These are phyloP conservation scores for Leishmania major DNA, from an alignment of 208 protist genomes.

Conservation along the genomic window DNA sequence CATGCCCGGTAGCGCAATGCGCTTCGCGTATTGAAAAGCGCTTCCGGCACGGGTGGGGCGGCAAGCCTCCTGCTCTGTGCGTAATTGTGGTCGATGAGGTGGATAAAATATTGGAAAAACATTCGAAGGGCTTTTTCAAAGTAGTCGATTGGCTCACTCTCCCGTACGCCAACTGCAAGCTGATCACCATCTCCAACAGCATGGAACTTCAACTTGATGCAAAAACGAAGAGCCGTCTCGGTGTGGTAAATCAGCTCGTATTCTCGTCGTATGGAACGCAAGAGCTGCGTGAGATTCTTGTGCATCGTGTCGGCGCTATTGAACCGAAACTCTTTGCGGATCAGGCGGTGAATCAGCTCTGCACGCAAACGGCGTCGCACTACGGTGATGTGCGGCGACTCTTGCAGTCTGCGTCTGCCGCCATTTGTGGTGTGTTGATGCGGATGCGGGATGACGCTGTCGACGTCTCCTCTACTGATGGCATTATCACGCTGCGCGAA, in stretches of 20 bases:
- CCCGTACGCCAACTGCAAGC: constrained; percentile 79
- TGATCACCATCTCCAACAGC: constrained; percentile 89
- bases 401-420: constrained; percentile 83
- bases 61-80: constrained; percentile 39
- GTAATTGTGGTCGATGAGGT: constrained; percentile 92
- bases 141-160: constrained; percentile 89
- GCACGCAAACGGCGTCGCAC: constrained; percentile 85
- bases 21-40: constrained; percentile 77
- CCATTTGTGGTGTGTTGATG: constrained; percentile 85
- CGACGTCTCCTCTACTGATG: constrained; percentile 33
- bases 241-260: constrained; percentile 81
- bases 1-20: constrained; percentile 64
- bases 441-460: constrained; percentile 53
- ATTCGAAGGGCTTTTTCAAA: constrained; percentile 81
- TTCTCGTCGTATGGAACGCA: constrained; percentile 81
- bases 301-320: constrained; percentile 58
- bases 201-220: constrained; percentile 88
- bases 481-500: constrained; percentile 72
- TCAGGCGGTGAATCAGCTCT: constrained; percentile 79
- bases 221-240: constrained; percentile 83
- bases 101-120: constrained; percentile 83
- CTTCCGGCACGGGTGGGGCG: constrained; percentile 75
- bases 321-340: constrained; percentile 78
- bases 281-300: constrained; percentile 79
- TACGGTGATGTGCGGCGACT: constrained; percentile 90